These are phyloP conservation scores for Lasiodiplodia theobromae DNA, from an alignment of 2,329 filamentous ascomycete genomes.

Conservation along the genomic window DNA sequence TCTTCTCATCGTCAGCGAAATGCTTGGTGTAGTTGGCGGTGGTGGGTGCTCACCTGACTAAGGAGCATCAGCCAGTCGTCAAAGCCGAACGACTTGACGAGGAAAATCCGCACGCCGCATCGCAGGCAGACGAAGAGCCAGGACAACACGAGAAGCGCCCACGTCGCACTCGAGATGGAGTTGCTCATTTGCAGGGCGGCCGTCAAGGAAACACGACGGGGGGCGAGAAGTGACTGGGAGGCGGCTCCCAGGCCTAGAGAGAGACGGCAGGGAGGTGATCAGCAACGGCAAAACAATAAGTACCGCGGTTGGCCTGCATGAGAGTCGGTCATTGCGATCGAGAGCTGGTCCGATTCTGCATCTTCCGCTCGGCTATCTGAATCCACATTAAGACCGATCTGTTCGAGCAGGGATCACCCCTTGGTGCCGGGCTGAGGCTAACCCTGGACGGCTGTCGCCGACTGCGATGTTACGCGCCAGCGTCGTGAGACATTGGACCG, in stretches of 20 bases:
- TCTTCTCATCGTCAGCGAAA: constrained; percentile 35
- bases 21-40: background rate
- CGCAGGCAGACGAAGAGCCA: constrained; percentile 48
- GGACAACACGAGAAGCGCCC: constrained; percentile 43
- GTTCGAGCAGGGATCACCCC: background rate
- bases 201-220: no score
- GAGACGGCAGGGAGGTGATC: background rate
- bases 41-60: constrained; percentile 47
- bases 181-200: constrained; percentile 4
- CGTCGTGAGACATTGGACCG: constrained; percentile 10
- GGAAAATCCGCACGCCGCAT: constrained; percentile 45
- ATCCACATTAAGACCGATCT: constrained; percentile 26
- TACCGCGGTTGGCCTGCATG: background rate
- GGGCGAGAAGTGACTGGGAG: no score
- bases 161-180: background rate
- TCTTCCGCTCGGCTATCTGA: constrained; percentile 20
- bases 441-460: background rate
- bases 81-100: constrained; percentile 47
- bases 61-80: constrained; percentile 53
- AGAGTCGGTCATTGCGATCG: constrained; percentile 16
- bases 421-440: background rate
- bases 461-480: constrained; percentile 1
- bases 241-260: no score
- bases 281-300: background rate
- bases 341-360: background rate